These are phyloP conservation scores for Byssoonygena ceratinophila DNA, from an alignment of 2,329 filamentous ascomycete species.

Conservation along the genomic window DNA sequence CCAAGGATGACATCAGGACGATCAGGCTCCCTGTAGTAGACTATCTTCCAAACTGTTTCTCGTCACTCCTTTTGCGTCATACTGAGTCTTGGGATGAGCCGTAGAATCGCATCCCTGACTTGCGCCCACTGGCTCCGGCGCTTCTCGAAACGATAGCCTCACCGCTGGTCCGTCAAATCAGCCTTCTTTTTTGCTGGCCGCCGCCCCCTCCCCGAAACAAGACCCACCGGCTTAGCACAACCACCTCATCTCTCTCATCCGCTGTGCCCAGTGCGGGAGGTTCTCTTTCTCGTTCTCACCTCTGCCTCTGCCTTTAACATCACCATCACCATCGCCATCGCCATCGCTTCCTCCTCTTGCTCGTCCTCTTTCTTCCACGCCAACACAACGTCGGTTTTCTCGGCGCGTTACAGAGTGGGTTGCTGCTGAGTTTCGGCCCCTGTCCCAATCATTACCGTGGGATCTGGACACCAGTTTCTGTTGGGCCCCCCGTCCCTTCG, in stretches of 20 bases:
- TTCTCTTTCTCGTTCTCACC: not conserved
- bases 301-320: not conserved
- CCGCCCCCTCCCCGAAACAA: not conserved
- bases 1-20: too few species aligned
- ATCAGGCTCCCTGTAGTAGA: too few species aligned
- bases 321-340: too few species aligned
- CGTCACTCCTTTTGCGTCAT: too few species aligned
- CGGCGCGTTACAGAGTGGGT: not conserved
- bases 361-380: too few species aligned
- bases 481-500: constrained; percentile 1
- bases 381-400: not conserved
- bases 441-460: constrained; percentile 1
- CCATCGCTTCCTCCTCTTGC: too few species aligned
- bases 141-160: constrained; percentile 11
- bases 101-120: too few species aligned
- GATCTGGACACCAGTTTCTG: not conserved
- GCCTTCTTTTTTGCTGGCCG: not conserved
- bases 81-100: too few species aligned
- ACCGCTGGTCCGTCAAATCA: not conserved
- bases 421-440: not conserved
- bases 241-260: not conserved
- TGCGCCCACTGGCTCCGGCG: too few species aligned
- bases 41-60: too few species aligned
- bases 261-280: too few species aligned
- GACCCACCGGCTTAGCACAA: not conserved